Evolutionary conservation across 805 yeast species (phyloP).

Genomic region (Myxozyma vanderwaltii): DNA sequence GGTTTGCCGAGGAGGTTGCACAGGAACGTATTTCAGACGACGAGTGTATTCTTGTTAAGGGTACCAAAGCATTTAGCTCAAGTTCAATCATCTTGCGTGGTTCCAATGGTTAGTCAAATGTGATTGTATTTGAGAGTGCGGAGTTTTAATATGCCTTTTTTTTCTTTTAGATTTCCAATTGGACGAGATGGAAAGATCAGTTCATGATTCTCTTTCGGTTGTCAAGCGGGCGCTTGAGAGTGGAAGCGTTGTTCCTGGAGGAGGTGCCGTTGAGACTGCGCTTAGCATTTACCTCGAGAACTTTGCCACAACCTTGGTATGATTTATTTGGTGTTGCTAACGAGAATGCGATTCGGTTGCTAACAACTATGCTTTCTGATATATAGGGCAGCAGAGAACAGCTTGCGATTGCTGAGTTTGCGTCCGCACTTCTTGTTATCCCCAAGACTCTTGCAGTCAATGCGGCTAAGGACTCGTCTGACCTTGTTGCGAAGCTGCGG

Average conservation of each 20-base stretch:
- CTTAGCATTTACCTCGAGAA: conserved; percentile 91
- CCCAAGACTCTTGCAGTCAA: conserved; percentile 97
- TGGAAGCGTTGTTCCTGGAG: conserved; percentile 96
- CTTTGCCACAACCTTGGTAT: conserved; percentile 85
- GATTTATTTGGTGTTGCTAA: no score
- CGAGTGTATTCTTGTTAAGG: conserved; percentile 90
- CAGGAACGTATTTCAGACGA: conserved; percentile 94
- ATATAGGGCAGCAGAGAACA: conserved; percentile 85
- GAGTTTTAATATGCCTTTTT: conserved; percentile 38
- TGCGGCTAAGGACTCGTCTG: conserved; percentile 97
- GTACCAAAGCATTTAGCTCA: conserved; percentile 87
- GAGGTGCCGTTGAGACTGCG: conserved; percentile 99
- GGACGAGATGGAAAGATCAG: conserved; percentile 98
- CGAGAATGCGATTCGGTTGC: not conserved
- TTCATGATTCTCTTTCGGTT: conserved; percentile 91
- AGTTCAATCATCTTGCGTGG: conserved; percentile 93
- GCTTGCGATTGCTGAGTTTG: conserved; percentile 96
- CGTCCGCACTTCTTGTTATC: conserved; percentile 80
- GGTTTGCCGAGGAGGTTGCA: conserved; percentile 84
- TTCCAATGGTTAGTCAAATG: conserved; percentile 54
- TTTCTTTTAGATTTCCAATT: conserved; percentile 61
- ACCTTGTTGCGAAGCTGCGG: conserved; percentile 90
- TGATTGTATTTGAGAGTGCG: not conserved
- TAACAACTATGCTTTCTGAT: not conserved
- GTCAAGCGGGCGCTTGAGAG: conserved; percentile 95